Evolutionary conservation across 2,329 filamentous ascomycete genomes (phyloP).

Genomic region (Tolypocladium cylindrosporum): DNA sequence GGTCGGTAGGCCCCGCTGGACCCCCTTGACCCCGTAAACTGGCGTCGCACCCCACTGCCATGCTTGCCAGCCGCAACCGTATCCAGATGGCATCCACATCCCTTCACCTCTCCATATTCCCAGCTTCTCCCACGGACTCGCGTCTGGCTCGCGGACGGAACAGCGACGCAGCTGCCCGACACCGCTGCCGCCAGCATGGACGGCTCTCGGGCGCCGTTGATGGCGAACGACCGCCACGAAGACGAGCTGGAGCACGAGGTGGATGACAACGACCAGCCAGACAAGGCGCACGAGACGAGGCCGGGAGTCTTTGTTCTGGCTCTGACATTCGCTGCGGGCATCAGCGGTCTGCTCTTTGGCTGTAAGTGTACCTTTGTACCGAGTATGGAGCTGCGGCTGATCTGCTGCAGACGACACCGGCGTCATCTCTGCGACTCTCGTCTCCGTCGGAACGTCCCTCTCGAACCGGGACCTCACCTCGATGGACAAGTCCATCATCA

Average conservation of each 20-base stretch:
- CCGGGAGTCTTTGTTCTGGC: conserved; percentile 48
- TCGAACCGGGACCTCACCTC: conserved; percentile 46
- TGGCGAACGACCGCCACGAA: conserved; percentile 17
- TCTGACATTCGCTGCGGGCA: conserved; percentile 54
- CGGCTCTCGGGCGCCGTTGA: conserved; percentile 27
- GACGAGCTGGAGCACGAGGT: conserved; percentile 21
- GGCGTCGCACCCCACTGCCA: neutral
- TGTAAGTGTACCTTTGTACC: conserved; percentile 34
- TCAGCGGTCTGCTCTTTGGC: conserved; percentile 58
- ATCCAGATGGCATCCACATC: neutral
- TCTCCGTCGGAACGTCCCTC: conserved; percentile 52
- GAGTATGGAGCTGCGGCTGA: conserved; percentile 2
- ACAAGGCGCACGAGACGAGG: conserved; percentile 16
- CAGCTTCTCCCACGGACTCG: neutral
- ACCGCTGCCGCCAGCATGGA: conserved; percentile 17
- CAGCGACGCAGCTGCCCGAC: neutral
- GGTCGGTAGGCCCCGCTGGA: neutral
- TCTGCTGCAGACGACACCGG: conserved; percentile 49
- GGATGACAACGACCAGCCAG: conserved; percentile 11
- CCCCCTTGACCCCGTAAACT: neutral
- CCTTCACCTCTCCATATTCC: neutral
- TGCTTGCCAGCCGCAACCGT: neutral
- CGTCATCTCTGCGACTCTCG: conserved; percentile 58
- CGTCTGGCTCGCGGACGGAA: neutral
- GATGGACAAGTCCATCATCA: conserved; percentile 60